Evolutionary conservation across 257 asterid genomes (phyloP).

Genomic region (Dorcoceras hygrometricum): DNA sequence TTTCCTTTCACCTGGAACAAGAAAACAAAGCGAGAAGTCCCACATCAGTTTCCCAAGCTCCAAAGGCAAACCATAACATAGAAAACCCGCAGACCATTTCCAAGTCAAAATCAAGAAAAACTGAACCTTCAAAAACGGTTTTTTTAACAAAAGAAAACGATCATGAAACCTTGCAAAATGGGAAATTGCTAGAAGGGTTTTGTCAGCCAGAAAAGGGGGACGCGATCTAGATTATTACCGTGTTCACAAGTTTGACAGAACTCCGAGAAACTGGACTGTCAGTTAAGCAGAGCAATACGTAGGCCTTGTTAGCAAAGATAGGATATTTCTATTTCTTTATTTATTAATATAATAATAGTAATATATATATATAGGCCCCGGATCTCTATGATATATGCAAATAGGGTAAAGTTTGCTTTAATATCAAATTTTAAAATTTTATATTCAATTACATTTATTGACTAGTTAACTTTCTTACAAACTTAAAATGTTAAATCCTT

Average conservation of each 20-base stretch:
- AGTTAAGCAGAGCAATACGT: conserved; percentile 19
- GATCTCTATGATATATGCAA: conserved; percentile 25
- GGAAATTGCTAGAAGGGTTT: conserved; percentile 1
- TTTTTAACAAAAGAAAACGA: conserved; percentile 8
- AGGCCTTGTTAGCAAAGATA: conserved; percentile 15
- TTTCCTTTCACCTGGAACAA: conserved; percentile 32
- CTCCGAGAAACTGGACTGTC: conserved; percentile 12
- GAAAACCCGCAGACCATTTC: background rate
- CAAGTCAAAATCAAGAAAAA: background rate
- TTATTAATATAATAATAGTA: background rate
- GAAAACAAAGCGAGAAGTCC: background rate
- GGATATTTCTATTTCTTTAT: background rate
- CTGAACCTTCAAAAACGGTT: background rate
- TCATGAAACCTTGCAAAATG: conserved; percentile 15
- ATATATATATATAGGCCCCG: conserved; percentile 14
- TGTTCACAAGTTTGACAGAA: conserved; percentile 12
- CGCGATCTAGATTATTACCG: conserved; percentile 29
- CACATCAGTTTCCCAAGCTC: conserved; percentile 15
- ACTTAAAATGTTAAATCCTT: no score
- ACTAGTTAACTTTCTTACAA: no score
- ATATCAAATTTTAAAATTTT: no score
- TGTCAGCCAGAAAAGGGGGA: conserved; percentile 7
- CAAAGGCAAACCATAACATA: background rate
- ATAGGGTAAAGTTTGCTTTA: background rate
- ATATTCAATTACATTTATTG: background rate